Conservation (phyloP, 2,329 filamentous ascomycete species). For the Penicillium sp. region DNA sequence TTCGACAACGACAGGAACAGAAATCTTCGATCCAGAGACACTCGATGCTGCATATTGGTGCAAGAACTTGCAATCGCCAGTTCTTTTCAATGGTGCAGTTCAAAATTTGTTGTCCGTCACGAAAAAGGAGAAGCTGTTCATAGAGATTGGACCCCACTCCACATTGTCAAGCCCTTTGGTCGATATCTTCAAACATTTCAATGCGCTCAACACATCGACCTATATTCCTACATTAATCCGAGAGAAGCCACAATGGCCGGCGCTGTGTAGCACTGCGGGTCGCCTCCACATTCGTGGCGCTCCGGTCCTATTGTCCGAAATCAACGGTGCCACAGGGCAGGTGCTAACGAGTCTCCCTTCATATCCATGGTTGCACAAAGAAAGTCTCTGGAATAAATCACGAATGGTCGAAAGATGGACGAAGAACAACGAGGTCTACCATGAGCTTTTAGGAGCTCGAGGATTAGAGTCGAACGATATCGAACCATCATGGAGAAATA, state of each 20-base stretch:
- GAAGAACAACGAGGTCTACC: conserved; percentile 8
- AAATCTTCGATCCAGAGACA: neutral
- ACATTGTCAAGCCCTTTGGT: conserved; percentile 33
- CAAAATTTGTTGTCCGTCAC: neutral
- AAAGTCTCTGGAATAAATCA: neutral
- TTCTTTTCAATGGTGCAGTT: conserved; percentile 20
- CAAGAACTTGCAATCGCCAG: conserved; percentile 21
- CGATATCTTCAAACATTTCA: conserved; percentile 9
- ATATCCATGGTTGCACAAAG: conserved; percentile 25
- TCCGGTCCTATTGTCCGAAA: conserved; percentile 1
- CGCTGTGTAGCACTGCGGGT: neutral
- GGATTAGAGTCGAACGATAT: conserved; percentile 28
- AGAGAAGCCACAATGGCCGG: neutral
- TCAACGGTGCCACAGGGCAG: neutral
- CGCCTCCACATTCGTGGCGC: neutral
- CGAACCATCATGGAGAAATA: conserved; percentile 43
- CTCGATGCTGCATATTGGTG: conserved; percentile 21
- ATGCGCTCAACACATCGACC: neutral
- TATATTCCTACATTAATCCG: neutral
- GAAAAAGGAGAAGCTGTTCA: conserved; percentile 1
- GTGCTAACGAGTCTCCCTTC: conserved; percentile 23
- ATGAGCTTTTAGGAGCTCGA: conserved; percentile 28
- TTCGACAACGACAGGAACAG: neutral
- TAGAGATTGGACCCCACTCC: conserved; percentile 41
- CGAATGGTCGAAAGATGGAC: conserved; percentile 20